Evolutionary conservation across 495 filamentous ascomycete species (phyloP).

Genomic region (Penicillium pancosmium): DNA sequence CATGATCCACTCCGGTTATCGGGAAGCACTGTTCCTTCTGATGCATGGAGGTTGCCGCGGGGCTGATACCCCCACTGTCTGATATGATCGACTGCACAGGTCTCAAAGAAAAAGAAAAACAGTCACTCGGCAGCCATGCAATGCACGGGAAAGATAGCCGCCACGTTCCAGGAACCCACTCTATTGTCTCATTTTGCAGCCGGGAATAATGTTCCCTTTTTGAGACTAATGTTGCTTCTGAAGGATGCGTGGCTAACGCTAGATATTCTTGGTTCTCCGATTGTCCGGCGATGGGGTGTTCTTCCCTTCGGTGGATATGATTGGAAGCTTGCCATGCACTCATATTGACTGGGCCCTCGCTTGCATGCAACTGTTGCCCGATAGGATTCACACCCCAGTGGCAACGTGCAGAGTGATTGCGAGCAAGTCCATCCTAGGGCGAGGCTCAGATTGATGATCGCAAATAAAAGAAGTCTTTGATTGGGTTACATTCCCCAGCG

Average conservation of each 20-base stretch:
- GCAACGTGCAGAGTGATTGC: neutral
- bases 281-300: neutral
- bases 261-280: neutral
- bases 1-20: slow-evolving; percentile 15
- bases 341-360: neutral
- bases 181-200: neutral
- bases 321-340: neutral
- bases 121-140: neutral
- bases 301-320: neutral
- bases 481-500: slow-evolving; percentile 5
- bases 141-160: neutral
- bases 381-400: neutral
- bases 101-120: slow-evolving; percentile 1
- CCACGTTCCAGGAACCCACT: slow-evolving; percentile 1
- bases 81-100: slow-evolving; percentile 9
- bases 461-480: neutral
- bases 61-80: neutral
- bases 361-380: slow-evolving; percentile 1
- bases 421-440: neutral
- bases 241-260: neutral
- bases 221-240: neutral
- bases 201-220: neutral
- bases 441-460: neutral
- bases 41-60: slow-evolving; percentile 1
- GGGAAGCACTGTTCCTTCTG: slow-evolving; percentile 3